Evolutionary conservation across 116 monocot species (phyloP), one percentile per base, ranked within the genome.

Genomic region (Iris pallida): DNA sequence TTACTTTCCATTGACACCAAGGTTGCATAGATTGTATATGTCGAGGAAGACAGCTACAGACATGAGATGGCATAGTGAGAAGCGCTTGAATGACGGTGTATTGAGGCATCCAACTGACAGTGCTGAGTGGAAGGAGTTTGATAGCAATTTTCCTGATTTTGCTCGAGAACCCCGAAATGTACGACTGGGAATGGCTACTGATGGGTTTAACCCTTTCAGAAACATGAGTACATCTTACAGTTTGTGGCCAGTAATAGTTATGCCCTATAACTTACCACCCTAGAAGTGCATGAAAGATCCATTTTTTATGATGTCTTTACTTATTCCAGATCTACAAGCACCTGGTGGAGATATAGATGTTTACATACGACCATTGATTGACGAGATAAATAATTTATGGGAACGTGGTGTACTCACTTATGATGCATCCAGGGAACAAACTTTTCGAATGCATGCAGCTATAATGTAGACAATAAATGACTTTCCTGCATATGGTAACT

Each of bases 341-440:
- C 61, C 41, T 57, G 52, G 51, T 0, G 69, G 61, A 20, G 76
- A 63, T 4, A 69, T 70, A 30, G 55, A 74, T 66, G 58, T 74
- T 1, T 74, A 17, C 19, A 2, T 73, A 9, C 16, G 40, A n/a
- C 55, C 73, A 11, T 56, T 73, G 7, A 55, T 73, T 11, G 65
- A 74, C 15, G 18, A 74, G 7, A 16, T 73, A 8, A 55, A 73
- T 0, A 5, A 44, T 0, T 19, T 64, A 13, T 73, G 44, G 64
- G 10, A 64, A 17, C 1, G 20, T 30, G 66, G 57, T 4, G n/a
- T 66, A 2, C 2, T 48, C 14, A 65, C 73, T 16, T 66, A 74
- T 66, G 65, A 74, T 47, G n/a, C 55, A 15, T 57, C 4, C 2
- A 57, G 2, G 13, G 15, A 66, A 15, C 7, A 30, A 4, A 46